Base-by-base conservation (phyloP, 1,139 yeast genomes). In the Kodamaea sp. region DNA sequence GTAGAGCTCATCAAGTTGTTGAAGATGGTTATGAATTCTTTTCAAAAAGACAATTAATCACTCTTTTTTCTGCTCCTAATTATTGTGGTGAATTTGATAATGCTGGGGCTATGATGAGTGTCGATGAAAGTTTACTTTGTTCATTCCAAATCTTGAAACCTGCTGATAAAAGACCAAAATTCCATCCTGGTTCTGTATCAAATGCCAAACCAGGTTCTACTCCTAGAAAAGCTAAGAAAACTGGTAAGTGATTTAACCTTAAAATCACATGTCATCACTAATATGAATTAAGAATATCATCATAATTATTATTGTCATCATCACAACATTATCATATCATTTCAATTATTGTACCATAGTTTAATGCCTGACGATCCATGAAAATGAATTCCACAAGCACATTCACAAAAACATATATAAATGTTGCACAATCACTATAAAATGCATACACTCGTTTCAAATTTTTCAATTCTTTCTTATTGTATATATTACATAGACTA, bases 41-140 rank as follows among this genome's bases (percentile, higher is more conserved):
- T 65, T 81, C 92, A 45, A 90, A 90, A 65, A 84, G 97, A 57
- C 97, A 90, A 67, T 78, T 92, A 60, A 97, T 92, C 40, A 92
- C 98, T 15, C 73, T 92, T 49, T 92, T 92, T 60, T 82, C 94
- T 36, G 97, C 97, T 37, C 98, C 97, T 50, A 92, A 92, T 67
- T 92, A 92, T 63, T 92, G 97, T 77, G 97, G 97, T 51, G 97
- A 92, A 66, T 92, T 92, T 62, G 97, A 92, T 64, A 92, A 92
- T 62, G 97, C 97, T 7, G 98, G 97, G 54, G 97, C 97, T 29
- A 90, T 92, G 96, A 92, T 92, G 98, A 83, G 95, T 55, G 97
- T 92, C 40, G 97, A 92, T 63, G 97, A 90, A 65, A 83, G 92
- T 61, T 78, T 92, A 58, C 76, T 92, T 56, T 92, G 98, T 72